Conservation (phyloP, 192 early-diverging fungal genomes). For the Ambispora gerdemannii region DNA sequence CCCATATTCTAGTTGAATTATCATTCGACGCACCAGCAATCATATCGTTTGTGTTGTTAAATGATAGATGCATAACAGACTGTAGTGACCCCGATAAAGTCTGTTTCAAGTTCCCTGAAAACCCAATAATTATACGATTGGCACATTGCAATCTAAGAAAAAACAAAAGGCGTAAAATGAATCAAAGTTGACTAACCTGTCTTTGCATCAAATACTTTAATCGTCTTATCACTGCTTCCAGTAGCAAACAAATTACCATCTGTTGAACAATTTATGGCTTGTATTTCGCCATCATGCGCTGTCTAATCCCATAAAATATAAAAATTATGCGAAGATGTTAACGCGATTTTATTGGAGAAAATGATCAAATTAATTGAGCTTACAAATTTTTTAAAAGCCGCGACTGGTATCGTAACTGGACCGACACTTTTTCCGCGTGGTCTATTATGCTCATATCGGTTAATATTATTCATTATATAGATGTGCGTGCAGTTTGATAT, state of each 20-base stretch:
- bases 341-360: background rate
- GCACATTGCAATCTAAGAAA: too few relatives aligned
- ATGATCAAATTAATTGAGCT: background rate
- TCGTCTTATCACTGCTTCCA: slow-evolving; percentile 76
- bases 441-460: background rate
- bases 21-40: slow-evolving; percentile 86
- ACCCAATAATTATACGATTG: too few relatives aligned
- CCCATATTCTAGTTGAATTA: slow-evolving; percentile 86
- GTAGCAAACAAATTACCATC: slow-evolving; percentile 72
- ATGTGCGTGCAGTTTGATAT: background rate
- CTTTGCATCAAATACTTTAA: slow-evolving; percentile 74
- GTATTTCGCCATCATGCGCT: slow-evolving; percentile 75
- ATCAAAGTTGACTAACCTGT: slow-evolving; percentile 52
- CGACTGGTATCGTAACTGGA: slow-evolving; percentile 42
- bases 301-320: too few relatives aligned
- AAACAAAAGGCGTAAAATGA: too few relatives aligned
- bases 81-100: slow-evolving; percentile 81
- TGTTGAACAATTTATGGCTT: slow-evolving; percentile 69
- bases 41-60: slow-evolving; percentile 65
- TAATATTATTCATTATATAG: background rate
- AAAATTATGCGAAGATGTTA: background rate
- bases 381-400: slow-evolving; percentile 40
- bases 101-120: slow-evolving; percentile 9
- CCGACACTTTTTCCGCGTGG: background rate
- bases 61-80: slow-evolving; percentile 78